Evolutionary conservation across 192 early-diverging fungal species (phyloP).

Genomic region (Powellomyces hirtus): DNA sequence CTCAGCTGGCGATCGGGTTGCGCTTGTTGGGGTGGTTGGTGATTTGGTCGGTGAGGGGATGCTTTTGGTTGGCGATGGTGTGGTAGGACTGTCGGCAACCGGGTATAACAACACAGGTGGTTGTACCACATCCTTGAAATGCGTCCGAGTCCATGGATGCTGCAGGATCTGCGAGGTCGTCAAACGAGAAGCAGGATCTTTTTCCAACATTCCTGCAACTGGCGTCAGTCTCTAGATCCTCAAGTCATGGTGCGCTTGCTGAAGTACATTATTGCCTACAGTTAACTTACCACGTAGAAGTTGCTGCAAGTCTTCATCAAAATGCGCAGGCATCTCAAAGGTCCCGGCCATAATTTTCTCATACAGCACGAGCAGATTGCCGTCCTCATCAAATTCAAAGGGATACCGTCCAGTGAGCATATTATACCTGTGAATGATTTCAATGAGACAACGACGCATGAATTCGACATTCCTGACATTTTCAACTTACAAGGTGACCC

Average conservation of each 20-base stretch:
- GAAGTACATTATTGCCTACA: no score
- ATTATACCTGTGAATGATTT: conserved; percentile 41
- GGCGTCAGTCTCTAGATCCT: no score
- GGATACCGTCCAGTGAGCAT: conserved; percentile 58
- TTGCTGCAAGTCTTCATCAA: conserved; percentile 34
- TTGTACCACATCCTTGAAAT: background rate
- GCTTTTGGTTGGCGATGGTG: conserved; percentile 5
- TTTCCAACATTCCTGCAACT: conserved; percentile 42
- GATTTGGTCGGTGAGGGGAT: background rate
- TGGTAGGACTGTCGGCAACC: conserved; percentile 4
- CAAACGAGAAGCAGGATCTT: conserved; percentile 36
- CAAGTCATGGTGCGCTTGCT: no score
- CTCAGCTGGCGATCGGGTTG: conserved; percentile 3
- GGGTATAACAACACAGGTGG: conserved; percentile 10
- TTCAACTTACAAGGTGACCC: conserved; percentile 44
- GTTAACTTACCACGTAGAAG: conserved; percentile 41
- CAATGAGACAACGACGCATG: background rate
- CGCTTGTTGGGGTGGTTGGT: conserved; percentile 3
- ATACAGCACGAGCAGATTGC: conserved; percentile 49
- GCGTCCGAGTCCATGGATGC: conserved; percentile 42
- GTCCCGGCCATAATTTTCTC: conserved; percentile 45
- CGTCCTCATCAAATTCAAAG: conserved; percentile 57
- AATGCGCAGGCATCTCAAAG: conserved; percentile 44
- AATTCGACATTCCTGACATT: background rate
- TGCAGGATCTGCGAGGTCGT: conserved; percentile 36